Percentiles rank a stretch among this genome's conserved stretches.
These are phyloP conservation scores for Tillandsia fasciculata DNA, from an alignment of 176 grass and related monocot genomes.

Conservation along the genomic window DNA sequence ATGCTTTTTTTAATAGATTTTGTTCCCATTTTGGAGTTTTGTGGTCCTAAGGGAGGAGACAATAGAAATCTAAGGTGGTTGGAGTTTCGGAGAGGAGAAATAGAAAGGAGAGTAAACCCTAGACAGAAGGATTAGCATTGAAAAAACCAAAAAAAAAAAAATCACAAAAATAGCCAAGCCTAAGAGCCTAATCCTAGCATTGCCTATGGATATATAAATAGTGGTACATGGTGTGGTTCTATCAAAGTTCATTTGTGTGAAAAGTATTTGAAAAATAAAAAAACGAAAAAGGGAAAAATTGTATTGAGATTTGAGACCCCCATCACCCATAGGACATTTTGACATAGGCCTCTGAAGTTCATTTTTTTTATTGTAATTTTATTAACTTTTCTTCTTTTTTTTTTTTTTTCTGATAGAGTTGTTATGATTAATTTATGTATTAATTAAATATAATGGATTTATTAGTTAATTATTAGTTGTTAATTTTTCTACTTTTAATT, in stretches of 20 bases:
- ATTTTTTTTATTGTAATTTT: too few species aligned
- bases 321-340: too few species aligned
- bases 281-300: too few species aligned
- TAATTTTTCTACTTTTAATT: too few species aligned
- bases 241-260: not conserved
- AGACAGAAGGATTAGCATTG: constrained; percentile 26
- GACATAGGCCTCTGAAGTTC: too few species aligned
- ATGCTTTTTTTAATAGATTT: not conserved
- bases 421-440: too few species aligned
- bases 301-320: too few species aligned
- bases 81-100: constrained; percentile 6
- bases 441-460: too few species aligned
- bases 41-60: constrained; percentile 9
- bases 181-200: not conserved
- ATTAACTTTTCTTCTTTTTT: too few species aligned
- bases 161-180: constrained; percentile 2
- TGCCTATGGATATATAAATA: not conserved
- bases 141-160: not conserved
- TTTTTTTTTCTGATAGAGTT: too few species aligned
- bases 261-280: not conserved
- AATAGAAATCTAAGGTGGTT: constrained; percentile 9
- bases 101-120: constrained; percentile 30
- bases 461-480: too few species aligned
- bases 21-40: constrained; percentile 28
- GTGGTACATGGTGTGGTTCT: too few species aligned